These are phyloP conservation scores for Recurvomyces mirabilis DNA, from an alignment of 495 filamentous ascomycete species.

Conservation along the genomic window DNA sequence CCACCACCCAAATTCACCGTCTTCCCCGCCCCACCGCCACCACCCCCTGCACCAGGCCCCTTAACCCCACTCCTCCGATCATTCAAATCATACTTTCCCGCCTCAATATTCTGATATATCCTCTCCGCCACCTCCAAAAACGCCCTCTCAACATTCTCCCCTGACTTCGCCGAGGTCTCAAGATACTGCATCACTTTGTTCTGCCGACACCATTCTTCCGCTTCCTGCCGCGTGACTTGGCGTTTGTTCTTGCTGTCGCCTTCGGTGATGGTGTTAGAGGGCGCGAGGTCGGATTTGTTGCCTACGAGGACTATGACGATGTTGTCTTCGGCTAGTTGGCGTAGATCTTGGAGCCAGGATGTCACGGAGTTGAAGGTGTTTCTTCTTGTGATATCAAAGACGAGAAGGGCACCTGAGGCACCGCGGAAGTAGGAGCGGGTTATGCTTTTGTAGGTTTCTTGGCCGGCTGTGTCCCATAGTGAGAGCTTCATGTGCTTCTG, in stretches of 20 bases:
- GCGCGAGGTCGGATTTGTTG: constrained; percentile 78
- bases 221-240: constrained; percentile 66
- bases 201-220: constrained; percentile 70
- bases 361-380: constrained; percentile 77
- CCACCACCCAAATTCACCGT: constrained; percentile 49
- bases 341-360: constrained; percentile 84
- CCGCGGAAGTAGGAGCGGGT: constrained; percentile 93
- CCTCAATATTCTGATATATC: constrained; percentile 91
- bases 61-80: constrained; percentile 92
- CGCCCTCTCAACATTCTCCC: constrained; percentile 82
- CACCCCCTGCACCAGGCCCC: constrained; percentile 47
- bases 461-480: constrained; percentile 93
- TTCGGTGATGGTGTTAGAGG: constrained; percentile 22
- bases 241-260: constrained; percentile 47
- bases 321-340: constrained; percentile 83
- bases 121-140: constrained; percentile 87
- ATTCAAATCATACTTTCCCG: constrained; percentile 85
- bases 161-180: constrained; percentile 91
- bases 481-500: constrained; percentile 52
- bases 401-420: constrained; percentile 79
- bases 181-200: constrained; percentile 84
- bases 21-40: constrained; percentile 34
- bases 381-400: constrained; percentile 84
- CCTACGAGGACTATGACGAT: constrained; percentile 91
- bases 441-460: constrained; percentile 93